A percentile compares a stretch with the other conserved stretches of the same genome.
Conservation (phyloP, 164 flowering plant genomes). For the Kalanchoe fedtschenkoi region DNA sequence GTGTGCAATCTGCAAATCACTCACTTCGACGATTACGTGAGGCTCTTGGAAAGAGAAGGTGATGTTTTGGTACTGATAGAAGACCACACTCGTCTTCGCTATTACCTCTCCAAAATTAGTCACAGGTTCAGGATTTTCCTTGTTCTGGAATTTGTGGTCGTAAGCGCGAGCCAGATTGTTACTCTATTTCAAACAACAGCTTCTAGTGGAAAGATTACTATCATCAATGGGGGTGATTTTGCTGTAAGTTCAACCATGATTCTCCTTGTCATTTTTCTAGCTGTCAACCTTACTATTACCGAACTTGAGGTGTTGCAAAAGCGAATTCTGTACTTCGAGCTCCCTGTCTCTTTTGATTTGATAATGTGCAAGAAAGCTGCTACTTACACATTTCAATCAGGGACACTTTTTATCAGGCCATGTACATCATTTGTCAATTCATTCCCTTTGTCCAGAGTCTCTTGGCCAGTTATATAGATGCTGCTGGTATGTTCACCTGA, state of each 20-base stretch:
- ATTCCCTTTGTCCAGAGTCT: neutral
- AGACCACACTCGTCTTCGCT: constrained; percentile 59
- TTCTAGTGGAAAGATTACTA: constrained; percentile 37
- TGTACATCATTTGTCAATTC: neutral
- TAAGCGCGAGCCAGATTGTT: constrained; percentile 59
- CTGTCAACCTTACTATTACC: no score
- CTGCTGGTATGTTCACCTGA: no score
- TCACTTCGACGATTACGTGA: constrained; percentile 77
- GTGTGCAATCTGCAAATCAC: constrained; percentile 83
- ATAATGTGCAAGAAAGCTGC: neutral
- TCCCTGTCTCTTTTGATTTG: neutral
- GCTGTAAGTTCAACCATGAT: constrained; percentile 24
- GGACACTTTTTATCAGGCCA: neutral
- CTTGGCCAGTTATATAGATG: neutral
- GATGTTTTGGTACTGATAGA: constrained; percentile 42
- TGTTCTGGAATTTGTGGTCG: constrained; percentile 53
- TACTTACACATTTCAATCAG: neutral
- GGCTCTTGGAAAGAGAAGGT: constrained; percentile 55
- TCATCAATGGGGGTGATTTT: constrained; percentile 47
- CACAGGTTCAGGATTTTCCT: constrained; percentile 86
- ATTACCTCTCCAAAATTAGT: constrained; percentile 80
- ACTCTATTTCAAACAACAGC: constrained; percentile 64
- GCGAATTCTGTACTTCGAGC: no score
- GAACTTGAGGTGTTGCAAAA: neutral
- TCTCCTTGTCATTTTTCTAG: neutral